Base-by-base conservation (phyloP, 75 land plant species). In the Larix kaempferi region DNA sequence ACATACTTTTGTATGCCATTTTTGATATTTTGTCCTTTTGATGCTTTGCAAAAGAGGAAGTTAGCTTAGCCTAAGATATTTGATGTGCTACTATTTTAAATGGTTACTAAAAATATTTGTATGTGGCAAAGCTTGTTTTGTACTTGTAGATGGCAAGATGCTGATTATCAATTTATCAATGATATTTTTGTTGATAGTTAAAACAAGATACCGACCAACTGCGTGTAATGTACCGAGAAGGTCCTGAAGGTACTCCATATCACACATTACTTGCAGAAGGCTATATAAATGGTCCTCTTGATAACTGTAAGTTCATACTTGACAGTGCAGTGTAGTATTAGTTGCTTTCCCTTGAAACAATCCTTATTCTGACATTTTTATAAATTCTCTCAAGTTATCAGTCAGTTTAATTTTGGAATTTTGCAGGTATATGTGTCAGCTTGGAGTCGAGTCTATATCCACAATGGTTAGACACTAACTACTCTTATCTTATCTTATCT, bases 161-260 rank as follows among this genome's bases (percentile, higher is more conserved):
- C 35, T 61, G 26, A 61, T 54, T 74, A 54, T 35, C 12, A 54
- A 15, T 72, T n/a, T n/a, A n/a, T n/a, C n/a, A n/a, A n/a, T n/a
- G 33, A 15, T 81, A 33, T 78, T 74, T 23, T 57, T 59, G 41
- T 54, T 59, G 63, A 21, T 82, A 96, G 99, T 52, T 95, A 71
- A 97, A 97, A 79, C 92, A 95, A 76, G 98, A 97, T 60, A 89
- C 78, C 66, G 89, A 91, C 66, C 82, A 89, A 63, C 78, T 88
- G 13, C 93, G 99, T 83, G 95, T 97, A 29, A 91, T 97, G 98
- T 97, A 97, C 71, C 88, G 92, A 57, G 98, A 94, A 90, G 99
- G 95, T 29, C 99, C 98, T 12, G 67, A 81, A 39, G 99, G 99
- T 59, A 85, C 94, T 76, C 99, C 94, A 3, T 92, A 81, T 82